Percentiles rank a stretch among this genome's conserved stretches.
Conservation (phyloP, 495 filamentous ascomycete genomes). For the Apodospora peruviana region DNA sequence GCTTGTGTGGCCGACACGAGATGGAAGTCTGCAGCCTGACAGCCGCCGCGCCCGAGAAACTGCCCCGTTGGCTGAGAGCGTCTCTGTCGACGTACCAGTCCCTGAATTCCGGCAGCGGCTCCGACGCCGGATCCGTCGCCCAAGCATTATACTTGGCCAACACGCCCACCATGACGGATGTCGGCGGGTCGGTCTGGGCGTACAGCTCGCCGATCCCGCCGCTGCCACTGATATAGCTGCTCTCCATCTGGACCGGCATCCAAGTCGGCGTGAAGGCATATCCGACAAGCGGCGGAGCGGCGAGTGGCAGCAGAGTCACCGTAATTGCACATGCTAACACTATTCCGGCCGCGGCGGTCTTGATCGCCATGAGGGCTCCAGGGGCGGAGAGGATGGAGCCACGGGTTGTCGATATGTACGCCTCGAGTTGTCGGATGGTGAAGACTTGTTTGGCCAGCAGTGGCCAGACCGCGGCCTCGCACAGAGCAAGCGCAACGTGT, state of each 20-base stretch:
- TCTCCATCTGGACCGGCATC: constrained; percentile 8
- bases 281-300: constrained; percentile 18
- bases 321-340: constrained; percentile 9
- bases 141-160: constrained; percentile 20
- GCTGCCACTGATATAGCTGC: constrained; percentile 14
- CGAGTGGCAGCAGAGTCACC: constrained; percentile 17
- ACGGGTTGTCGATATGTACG: constrained; percentile 16
- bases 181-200: constrained; percentile 22
- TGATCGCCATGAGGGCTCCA: constrained; percentile 9
- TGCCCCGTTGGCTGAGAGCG: constrained; percentile 11
- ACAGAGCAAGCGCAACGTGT: constrained; percentile 12
- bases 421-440: constrained; percentile 19
- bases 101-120: constrained; percentile 20
- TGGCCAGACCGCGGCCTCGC: constrained; percentile 23
- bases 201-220: constrained; percentile 21
- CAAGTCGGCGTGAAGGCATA: constrained; percentile 17
- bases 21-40: constrained; percentile 17
- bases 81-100: constrained; percentile 26
- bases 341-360: constrained; percentile 9
- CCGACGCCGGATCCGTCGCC: constrained; percentile 17
- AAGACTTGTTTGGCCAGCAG: constrained; percentile 19
- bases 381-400: constrained; percentile 19
- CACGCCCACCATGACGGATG: constrained; percentile 15
- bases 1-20: constrained; percentile 12
- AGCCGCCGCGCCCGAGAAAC: constrained; percentile 18